Evolutionary conservation across 2,329 filamentous ascomycete species (phyloP), one percentile per base, ranked within the genome.

Genomic region (Amauroascus niger): DNA sequence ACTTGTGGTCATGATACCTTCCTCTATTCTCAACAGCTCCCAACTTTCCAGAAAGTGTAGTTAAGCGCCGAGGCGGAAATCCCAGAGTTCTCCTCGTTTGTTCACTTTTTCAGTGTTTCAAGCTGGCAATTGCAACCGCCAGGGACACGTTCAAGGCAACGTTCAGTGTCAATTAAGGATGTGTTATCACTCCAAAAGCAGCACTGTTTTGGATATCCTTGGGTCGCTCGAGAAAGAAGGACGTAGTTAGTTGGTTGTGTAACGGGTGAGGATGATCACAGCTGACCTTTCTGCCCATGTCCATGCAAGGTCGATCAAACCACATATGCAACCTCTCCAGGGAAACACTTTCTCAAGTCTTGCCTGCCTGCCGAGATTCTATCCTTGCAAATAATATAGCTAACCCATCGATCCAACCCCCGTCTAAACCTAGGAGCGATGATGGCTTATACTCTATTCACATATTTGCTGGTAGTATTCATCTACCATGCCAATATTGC

Each of bases 261-360:
- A 13, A n/a, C 33, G 7, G 33, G 9, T 37, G 33, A n/a, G 14
- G 7, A 13, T 37, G 7, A 37, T 37, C 33, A 37, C 9, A n/a
- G 33, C 14, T 37, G 9, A 2, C 18, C 30, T 8, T 18, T 3
- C 33, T 33, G 14, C 30, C 28, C 45, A 35, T 48, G 45, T 48
- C 30, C 28, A 33, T 48, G 44, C 45, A 48, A 35, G 18, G 45
- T n/a, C 44, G 44, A 46, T 32, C 24, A 30, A 45, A 30, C 41
- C 41, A 16, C 33, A 9, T 37, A 16, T 46, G 44, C 24, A 32
- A 32, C 44, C 14, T 32, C n/a, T 46, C 32, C 26, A 33, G 40
- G 40, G 40, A 37, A n/a, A 37, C 18, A 16, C 13, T 43, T 8
- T 9, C 22, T 24, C 40, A 14, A 16, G 24, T 37, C 14, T 5